Conservation (phyloP, 305 asterid species). For the Fraxinus baroniana region DNA sequence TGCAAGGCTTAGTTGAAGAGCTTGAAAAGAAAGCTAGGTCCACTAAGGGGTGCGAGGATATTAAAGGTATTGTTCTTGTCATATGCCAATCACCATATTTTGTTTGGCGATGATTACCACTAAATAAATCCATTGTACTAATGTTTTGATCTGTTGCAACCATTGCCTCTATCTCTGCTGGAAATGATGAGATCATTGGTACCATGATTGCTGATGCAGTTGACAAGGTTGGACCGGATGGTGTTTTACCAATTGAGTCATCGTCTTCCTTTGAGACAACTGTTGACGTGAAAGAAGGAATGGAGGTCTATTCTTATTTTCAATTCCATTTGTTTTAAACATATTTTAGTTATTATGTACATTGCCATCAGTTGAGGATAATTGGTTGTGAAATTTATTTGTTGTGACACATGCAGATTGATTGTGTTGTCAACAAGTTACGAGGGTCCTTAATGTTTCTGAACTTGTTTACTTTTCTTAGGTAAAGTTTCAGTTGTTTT, state of each 20-base stretch:
- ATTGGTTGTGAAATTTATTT: neutral
- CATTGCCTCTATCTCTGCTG: conserved; percentile 91
- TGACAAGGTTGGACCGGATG: conserved; percentile 98
- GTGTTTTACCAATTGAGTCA: conserved; percentile 94
- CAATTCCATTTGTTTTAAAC: neutral
- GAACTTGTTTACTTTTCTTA: conserved; percentile 28
- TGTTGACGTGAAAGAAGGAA: conserved; percentile 98
- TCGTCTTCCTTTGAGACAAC: conserved; percentile 97
- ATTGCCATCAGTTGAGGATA: neutral
- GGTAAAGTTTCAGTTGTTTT: conserved; percentile 32
- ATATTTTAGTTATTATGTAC: neutral
- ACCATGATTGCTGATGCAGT: conserved; percentile 93
- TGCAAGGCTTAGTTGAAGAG: conserved; percentile 66
- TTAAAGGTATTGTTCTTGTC: conserved; percentile 54
- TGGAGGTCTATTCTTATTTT: conserved; percentile 64
- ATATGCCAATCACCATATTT: neutral
- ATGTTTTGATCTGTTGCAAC: conserved; percentile 45
- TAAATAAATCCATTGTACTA: neutral
- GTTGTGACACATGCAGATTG: conserved; percentile 51
- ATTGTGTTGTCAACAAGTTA: conserved; percentile 86
- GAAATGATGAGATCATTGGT: conserved; percentile 88
- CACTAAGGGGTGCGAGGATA: conserved; percentile 87
- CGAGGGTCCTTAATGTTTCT: conserved; percentile 71
- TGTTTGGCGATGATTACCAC: neutral
- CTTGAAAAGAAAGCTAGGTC: conserved; percentile 89